Base-by-base conservation (phyloP, 768 basidiomycete species). In the Suillus occidentalis region DNA sequence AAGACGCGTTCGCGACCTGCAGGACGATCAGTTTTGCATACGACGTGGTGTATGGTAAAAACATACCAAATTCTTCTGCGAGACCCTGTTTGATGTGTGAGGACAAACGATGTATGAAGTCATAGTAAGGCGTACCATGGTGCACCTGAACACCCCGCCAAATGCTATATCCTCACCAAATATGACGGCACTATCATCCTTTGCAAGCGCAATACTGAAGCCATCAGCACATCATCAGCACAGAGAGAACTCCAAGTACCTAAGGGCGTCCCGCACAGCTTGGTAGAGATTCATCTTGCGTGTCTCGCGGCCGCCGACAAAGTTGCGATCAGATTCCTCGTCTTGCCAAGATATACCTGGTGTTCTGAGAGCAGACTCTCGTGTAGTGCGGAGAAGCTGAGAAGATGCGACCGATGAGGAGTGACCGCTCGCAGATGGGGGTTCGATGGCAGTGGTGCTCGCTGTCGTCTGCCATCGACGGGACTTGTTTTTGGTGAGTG, bases 241-340 rank as follows among this genome's bases (percentile, higher is more conserved):
- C 13, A 25, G 43, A 20, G 7, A 56, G 7, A 55, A 60, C 22
- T 37, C 25, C 31, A 68, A 78, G 59, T 70, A 90, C 92, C 89
- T 90, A 81, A 97, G 85, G 3, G 94, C 94, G 73, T 97, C 94
- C 56, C 96, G 84, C 16, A 98, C 85, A 1, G 96, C 92, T 74
- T 97, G 95, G 76, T 95, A 97, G 69, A 90, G 81, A 73, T 98
- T 98, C 94, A 97, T 97, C 80, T 95, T 95, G 69, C 94, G 86
- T 25, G 94, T 96, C 77, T 94, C 91, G 60, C 92, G 85, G 18
- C 92, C 92, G 22, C 87, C 91, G 16, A 89, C 78, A 45, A 86
- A 82, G 42, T 78, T 78, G 50, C 75, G 78, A 57, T 81, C 67
- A 14, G 83, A 75, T 60, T 85, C 86, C 42, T 87, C 87, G 63